A percentile compares a stretch with the other conserved stretches of the same genome.
These are phyloP conservation scores for Saposhnikovia divaricata DNA, from an alignment of 129 eudicot genomes.

Conservation along the genomic window DNA sequence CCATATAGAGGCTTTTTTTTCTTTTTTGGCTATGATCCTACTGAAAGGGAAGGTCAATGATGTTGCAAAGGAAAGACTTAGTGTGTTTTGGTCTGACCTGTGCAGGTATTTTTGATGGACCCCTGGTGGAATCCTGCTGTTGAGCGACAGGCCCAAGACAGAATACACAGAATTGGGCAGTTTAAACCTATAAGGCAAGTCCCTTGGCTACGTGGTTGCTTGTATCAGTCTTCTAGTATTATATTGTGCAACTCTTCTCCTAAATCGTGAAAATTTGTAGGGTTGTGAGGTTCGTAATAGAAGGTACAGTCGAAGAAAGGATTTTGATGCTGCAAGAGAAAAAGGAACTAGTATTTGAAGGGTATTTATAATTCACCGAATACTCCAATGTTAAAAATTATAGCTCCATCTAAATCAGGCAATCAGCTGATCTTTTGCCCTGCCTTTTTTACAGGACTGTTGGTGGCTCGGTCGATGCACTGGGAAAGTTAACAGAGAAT, in stretches of 20 bases:
- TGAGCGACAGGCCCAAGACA: slow-evolving; percentile 89
- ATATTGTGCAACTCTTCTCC: not conserved
- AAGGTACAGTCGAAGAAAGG: slow-evolving; percentile 85
- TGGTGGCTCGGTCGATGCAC: slow-evolving; percentile 73
- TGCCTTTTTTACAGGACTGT: slow-evolving; percentile 49
- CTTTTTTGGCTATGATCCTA: not conserved
- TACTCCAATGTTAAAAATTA: not conserved
- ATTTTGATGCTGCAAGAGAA: slow-evolving; percentile 88
- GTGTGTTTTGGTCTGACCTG: not conserved
- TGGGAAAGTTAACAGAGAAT: slow-evolving; percentile 63
- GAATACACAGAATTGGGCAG: slow-evolving; percentile 94
- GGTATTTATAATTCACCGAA: slow-evolving; percentile 30
- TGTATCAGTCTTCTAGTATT: not conserved
- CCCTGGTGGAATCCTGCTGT: slow-evolving; percentile 99
- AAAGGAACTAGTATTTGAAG: slow-evolving; percentile 86
- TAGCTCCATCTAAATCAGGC: not conserved
- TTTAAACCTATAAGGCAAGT: slow-evolving; percentile 70
- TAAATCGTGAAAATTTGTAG: slow-evolving; percentile 25
- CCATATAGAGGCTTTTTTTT: not conserved
- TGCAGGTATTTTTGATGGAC: slow-evolving; percentile 92
- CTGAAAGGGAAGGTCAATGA: not conserved
- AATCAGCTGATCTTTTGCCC: not conserved
- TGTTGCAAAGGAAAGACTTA: not conserved
- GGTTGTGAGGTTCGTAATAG: slow-evolving; percentile 79
- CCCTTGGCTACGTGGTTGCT: not conserved